phyloP scores from a whole-genome alignment of 495 filamentous ascomycete species.

The Patellaria atrata region DNA sequence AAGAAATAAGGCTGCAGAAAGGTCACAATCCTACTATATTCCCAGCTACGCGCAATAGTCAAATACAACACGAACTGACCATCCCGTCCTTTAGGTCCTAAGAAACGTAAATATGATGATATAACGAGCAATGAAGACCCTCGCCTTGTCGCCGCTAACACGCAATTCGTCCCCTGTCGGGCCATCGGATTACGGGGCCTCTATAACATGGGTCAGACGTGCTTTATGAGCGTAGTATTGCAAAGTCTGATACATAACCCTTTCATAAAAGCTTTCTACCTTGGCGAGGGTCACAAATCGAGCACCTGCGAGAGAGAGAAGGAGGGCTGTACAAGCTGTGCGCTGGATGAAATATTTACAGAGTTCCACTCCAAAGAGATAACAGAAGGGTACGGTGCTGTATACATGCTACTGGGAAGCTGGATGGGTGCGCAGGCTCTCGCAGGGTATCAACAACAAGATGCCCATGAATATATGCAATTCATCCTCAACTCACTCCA shows the following conservation, averaged over 20 bases:
- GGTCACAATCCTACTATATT: conserved; percentile 23
- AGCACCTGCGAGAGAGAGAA: conserved; percentile 41
- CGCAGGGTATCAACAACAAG: conserved; percentile 83
- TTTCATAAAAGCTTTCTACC: conserved; percentile 69
- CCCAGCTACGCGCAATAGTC: background rate
- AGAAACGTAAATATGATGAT: conserved; percentile 48
- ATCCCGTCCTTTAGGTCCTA: background rate
- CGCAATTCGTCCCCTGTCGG: conserved; percentile 48
- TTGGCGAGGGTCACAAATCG: conserved; percentile 66
- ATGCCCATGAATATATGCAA: conserved; percentile 90
- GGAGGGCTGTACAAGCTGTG: conserved; percentile 66
- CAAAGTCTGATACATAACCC: conserved; percentile 84
- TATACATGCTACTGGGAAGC: conserved; percentile 62
- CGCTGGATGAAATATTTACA: conserved; percentile 79
- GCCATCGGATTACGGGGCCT: conserved; percentile 70
- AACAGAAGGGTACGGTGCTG: conserved; percentile 68
- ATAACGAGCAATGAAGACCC: conserved; percentile 43
- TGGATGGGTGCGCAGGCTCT: conserved; percentile 69
- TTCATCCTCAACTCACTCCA: conserved; percentile 82
- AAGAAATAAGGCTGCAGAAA: conserved; percentile 50
- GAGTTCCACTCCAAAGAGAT: conserved; percentile 74
- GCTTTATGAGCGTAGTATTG: conserved; percentile 83
- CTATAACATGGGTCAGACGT: conserved; percentile 86
- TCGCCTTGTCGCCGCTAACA: conserved; percentile 44
- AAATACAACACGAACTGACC: background rate